Conservation (phyloP, 176 grass and related monocot species). For the Paspalum notatum region DNA sequence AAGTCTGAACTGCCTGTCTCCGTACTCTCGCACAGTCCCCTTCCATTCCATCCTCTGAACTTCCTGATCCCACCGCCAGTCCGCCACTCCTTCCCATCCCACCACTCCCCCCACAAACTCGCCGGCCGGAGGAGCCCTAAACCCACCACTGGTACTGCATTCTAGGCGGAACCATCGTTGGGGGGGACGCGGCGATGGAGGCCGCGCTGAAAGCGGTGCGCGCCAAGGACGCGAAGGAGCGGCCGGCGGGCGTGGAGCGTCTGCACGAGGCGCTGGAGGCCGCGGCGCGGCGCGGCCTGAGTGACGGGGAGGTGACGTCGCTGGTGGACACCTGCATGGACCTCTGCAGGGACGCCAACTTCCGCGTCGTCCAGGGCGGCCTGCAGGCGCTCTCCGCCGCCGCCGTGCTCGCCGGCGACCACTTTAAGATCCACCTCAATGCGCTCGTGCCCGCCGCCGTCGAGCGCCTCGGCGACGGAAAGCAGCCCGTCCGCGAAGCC, state of each 20-base stretch:
- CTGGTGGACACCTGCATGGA: constrained; percentile 78
- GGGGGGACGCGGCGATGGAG: constrained; percentile 60
- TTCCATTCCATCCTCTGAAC: not conserved
- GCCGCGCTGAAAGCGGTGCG: constrained; percentile 82
- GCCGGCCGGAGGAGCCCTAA: not conserved
- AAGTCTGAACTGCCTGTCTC: constrained; percentile 5
- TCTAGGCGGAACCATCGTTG: not conserved
- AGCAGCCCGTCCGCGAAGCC: constrained; percentile 84
- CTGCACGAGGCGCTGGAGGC: constrained; percentile 78
- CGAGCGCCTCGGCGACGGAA: constrained; percentile 79
- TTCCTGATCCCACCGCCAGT: constrained; percentile 37
- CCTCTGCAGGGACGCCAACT: constrained; percentile 76
- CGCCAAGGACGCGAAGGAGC: constrained; percentile 75
- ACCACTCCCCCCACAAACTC: constrained; percentile 10
- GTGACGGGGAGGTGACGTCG: constrained; percentile 57
- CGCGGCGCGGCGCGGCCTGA: constrained; percentile 56
- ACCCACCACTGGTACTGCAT: not conserved
- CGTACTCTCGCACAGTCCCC: not conserved
- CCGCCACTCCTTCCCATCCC: not conserved
- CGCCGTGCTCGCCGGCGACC: constrained; percentile 84
- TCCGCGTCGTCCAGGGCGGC: constrained; percentile 78
- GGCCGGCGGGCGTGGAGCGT: constrained; percentile 80
- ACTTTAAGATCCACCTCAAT: constrained; percentile 88
- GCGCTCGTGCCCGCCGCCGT: constrained; percentile 70
- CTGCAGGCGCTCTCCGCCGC: constrained; percentile 83